Evolutionary conservation across 1,284 basidiomycete species (phyloP).

Genomic region (Inonotus obliquus): DNA sequence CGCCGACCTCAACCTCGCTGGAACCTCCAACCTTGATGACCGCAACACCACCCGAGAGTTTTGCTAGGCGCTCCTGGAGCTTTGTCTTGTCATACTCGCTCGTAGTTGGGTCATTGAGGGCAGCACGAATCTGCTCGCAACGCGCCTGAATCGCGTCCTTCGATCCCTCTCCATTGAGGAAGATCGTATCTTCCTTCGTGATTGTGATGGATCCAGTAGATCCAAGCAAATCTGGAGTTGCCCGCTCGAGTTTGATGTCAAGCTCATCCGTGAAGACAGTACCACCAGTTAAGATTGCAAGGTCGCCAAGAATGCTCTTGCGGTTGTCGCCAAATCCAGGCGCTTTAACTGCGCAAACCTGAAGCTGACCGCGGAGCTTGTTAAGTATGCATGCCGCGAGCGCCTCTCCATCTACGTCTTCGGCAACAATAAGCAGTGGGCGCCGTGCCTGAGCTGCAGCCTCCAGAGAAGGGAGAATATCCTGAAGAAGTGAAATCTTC

Average conservation of each 20-base stretch:
- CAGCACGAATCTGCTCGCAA: constrained; percentile 91
- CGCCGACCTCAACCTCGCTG: constrained; percentile 94
- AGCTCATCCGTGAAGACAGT: constrained; percentile 98
- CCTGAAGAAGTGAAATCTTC: constrained; percentile 95
- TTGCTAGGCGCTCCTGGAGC: constrained; percentile 95
- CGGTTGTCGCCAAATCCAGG: constrained; percentile 99
- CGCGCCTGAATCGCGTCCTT: constrained; percentile 84
- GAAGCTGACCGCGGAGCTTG: constrained; percentile 96
- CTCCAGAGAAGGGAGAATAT: constrained; percentile 94
- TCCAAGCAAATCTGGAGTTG: constrained; percentile 87
- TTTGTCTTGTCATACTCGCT: constrained; percentile 94
- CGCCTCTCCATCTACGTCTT: constrained; percentile 97
- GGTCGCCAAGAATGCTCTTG: constrained; percentile 95
- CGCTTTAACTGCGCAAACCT: constrained; percentile 92
- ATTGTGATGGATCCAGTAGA: constrained; percentile 90
- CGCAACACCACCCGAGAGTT: constrained; percentile 93
- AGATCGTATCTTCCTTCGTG: constrained; percentile 98
- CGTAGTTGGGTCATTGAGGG: constrained; percentile 82
- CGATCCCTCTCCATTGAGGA: constrained; percentile 89
- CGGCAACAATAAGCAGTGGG: constrained; percentile 93
- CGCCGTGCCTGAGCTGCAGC: constrained; percentile 87
- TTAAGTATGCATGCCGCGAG: constrained; percentile 97
- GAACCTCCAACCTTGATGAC: constrained; percentile 97
- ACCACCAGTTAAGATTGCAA: constrained; percentile 95
- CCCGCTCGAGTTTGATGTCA: constrained; percentile 95